Conservation (phyloP, 805 yeast genomes). For the Candida oleophila region DNA sequence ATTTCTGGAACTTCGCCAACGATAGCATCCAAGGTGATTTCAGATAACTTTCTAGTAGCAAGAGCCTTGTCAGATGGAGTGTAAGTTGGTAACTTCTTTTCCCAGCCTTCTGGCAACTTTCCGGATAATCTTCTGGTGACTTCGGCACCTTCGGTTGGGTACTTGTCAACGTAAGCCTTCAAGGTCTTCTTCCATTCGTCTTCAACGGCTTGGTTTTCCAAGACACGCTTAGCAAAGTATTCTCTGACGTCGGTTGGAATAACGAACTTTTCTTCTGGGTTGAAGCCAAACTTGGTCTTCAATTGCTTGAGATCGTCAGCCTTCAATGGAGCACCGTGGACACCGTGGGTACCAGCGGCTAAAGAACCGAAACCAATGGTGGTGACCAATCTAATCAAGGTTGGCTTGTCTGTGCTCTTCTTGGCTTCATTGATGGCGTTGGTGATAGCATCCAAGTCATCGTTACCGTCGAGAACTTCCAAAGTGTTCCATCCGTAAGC, state of each 20-base stretch:
- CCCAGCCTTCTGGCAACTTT: constrained; percentile 84
- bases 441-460: constrained; percentile 67
- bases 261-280: constrained; percentile 75
- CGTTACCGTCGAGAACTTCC: constrained; percentile 77
- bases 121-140: constrained; percentile 73
- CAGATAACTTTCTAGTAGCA: constrained; percentile 94
- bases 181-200: constrained; percentile 71
- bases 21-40: constrained; percentile 66
- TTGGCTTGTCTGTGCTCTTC: constrained; percentile 77
- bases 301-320: constrained; percentile 87
- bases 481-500: constrained; percentile 93
- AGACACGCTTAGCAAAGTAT: constrained; percentile 56
- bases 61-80: constrained; percentile 74
- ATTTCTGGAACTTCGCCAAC: constrained; percentile 76
- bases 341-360: constrained; percentile 81
- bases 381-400: constrained; percentile 84
- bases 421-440: constrained; percentile 81
- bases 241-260: constrained; percentile 85
- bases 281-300: constrained; percentile 81
- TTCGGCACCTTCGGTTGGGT: constrained; percentile 79
- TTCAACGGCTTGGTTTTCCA: constrained; percentile 66
- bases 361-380: constrained; percentile 93
- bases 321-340: constrained; percentile 96
- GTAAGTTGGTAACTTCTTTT: constrained; percentile 72
- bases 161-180: constrained; percentile 60